Base-by-base conservation (phyloP, 352 stramenopile genomes). In the Phytophthora capsici region DNA sequence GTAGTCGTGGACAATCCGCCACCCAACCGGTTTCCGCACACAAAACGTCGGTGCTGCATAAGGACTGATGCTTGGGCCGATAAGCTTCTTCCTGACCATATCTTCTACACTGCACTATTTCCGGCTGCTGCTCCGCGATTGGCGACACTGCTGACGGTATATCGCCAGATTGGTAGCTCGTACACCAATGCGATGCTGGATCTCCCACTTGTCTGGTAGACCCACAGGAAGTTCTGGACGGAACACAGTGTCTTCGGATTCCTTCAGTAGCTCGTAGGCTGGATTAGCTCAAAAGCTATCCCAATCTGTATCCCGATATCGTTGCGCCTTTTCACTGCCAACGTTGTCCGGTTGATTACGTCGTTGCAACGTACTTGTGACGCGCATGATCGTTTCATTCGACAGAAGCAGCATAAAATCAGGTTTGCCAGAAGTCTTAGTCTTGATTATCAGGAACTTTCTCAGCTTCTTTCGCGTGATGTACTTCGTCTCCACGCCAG, bases 381-480 rank as follows among this genome's bases (percentile, higher is more conserved):
- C 55, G 48, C 34, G 45, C 23, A 6, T 50, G 16, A 56, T 66
- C 16, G 41, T 60, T 16, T 60, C 28, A 20, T 55, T 66, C 48
- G 48, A 49, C 28, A 66, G 25, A 8, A 51, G 48, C 37, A 68
- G 25, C 59, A 68, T 62, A 23, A 68, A 68, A 20, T 63, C 51
- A 1, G 53, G 52, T 14, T 68, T 16, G 2, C 47, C 19, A 8
- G 25, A n/a, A 16, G 43, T 26, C 28, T 67, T 61, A 19, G 59
- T 53, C 44, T 51, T 46, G 16, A 61, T 46, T 55, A 23, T 44
- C 43, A 67, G 38, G 30, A 67, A 51, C 50, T 67, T 67, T 4
- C 22, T 16, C 6, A 67, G 14, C 14, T 56, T 61, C 30, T 62
- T 53, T 0, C 54, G 26, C 0, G 41, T 62, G 54, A 62, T 61